Conservation (phyloP, 192 early-diverging fungal genomes). For the Dissophora ornata region DNA sequence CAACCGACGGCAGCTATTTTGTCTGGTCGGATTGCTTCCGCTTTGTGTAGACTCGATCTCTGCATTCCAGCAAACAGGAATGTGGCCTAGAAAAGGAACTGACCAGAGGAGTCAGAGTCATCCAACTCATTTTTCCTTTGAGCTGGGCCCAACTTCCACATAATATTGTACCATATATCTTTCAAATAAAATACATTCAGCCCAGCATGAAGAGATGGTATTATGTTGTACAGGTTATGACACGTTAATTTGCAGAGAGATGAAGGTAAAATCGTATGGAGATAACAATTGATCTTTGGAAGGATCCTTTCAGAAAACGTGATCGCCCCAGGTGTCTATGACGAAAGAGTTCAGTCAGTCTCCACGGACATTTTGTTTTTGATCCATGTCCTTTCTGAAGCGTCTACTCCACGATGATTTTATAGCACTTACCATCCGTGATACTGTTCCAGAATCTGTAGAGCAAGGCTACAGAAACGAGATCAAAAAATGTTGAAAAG, state of each 20-base stretch:
- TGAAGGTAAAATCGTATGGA: too few species aligned
- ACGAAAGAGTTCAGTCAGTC: background rate
- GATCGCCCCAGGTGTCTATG: slow-evolving; percentile 37
- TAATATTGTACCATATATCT: background rate
- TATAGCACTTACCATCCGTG: slow-evolving; percentile 68
- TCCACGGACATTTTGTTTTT: background rate
- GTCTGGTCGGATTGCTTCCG: slow-evolving; percentile 63
- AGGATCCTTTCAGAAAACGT: slow-evolving; percentile 1
- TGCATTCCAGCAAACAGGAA: too few species aligned
- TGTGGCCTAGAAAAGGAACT: too few species aligned
- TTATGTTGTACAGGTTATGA: too few species aligned
- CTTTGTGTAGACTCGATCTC: slow-evolving; percentile 25
- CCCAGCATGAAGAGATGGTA: too few species aligned
- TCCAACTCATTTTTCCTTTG: too few species aligned
- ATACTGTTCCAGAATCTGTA: slow-evolving; percentile 68
- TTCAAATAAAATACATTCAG: background rate
- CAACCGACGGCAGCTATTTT: slow-evolving; percentile 58
- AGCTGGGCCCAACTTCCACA: too few species aligned
- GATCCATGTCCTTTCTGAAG: too few species aligned
- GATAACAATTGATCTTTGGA: too few species aligned
- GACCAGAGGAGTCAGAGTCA: too few species aligned
- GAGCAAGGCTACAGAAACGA: slow-evolving; percentile 54
- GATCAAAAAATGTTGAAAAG: slow-evolving; percentile 63
- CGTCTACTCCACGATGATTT: too few species aligned
- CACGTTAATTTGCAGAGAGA: too few species aligned